These are phyloP conservation scores for Lipomyces orientalis DNA, from an alignment of 805 yeast genomes.

Conservation along the genomic window DNA sequence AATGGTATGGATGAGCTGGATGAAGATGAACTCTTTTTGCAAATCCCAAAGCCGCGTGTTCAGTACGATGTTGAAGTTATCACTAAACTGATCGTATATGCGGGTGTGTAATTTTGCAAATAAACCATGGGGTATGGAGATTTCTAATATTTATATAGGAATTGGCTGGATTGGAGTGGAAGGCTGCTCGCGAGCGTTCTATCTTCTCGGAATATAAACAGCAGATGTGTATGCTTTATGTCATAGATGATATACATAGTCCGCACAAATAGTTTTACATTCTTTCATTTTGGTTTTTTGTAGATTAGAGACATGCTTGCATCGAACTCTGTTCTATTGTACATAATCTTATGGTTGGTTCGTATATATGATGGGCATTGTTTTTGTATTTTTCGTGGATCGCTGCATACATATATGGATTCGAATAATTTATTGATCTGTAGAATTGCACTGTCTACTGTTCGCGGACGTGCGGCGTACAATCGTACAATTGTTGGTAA, in stretches of 20 bases:
- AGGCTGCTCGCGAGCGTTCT: constrained; percentile 15
- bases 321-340: not conserved
- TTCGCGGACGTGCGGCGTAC: not conserved
- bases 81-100: constrained; percentile 78
- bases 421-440: not conserved
- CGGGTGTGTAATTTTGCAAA: constrained; percentile 53
- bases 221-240: not conserved
- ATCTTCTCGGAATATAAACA: not conserved
- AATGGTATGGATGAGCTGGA: constrained; percentile 28
- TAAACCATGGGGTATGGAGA: not conserved
- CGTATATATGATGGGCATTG: not conserved
- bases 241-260: not conserved
- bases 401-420: not conserved
- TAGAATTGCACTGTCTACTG: not conserved
- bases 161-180: constrained; percentile 60
- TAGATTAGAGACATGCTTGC: not conserved
- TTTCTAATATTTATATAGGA: not conserved
- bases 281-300: not conserved
- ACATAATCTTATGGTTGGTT: not conserved
- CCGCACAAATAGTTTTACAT: not conserved
- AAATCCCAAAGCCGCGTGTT: constrained; percentile 45
- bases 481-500: no score
- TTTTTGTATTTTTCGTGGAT: not conserved
- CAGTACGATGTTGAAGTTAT: constrained; percentile 77
- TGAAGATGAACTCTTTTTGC: constrained; percentile 38